Conservation (phyloP, 2,329 filamentous ascomycete genomes). For the Alternaria viburni region DNA sequence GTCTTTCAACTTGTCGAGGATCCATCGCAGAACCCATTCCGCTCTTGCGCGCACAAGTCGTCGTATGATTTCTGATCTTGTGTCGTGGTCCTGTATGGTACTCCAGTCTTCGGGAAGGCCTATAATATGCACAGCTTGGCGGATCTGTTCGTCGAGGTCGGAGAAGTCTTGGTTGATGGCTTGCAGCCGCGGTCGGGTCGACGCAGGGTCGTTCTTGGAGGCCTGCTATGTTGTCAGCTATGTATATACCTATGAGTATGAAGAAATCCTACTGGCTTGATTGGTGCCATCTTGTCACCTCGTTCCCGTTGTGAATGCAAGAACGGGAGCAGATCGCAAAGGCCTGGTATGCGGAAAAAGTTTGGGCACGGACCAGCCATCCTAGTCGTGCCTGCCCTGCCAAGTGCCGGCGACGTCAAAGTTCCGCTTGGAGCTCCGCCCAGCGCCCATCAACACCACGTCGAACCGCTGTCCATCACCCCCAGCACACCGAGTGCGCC, state of each 20-base stretch:
- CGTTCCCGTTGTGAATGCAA: conserved; percentile 8
- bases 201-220: conserved; percentile 19
- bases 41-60: conserved; percentile 51
- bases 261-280: conserved; percentile 16
- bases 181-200: conserved; percentile 48
- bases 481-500: conserved; percentile 23
- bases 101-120: conserved; percentile 44
- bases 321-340: conserved; percentile 1
- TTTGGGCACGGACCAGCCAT: conserved; percentile 21
- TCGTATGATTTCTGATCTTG: conserved; percentile 13
- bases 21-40: conserved; percentile 72
- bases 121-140: conserved; percentile 50
- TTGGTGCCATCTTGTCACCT: conserved; percentile 32
- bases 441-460: conserved; percentile 33
- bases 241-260: not conserved
- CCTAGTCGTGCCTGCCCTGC: conserved; percentile 26
- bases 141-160: conserved; percentile 47
- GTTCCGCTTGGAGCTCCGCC: conserved; percentile 28
- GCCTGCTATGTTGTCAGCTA: conserved; percentile 14
- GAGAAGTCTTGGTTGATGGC: conserved; percentile 48
- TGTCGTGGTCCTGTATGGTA: conserved; percentile 10
- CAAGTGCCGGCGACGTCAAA: conserved; percentile 35
- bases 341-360: conserved; percentile 23
- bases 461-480: conserved; percentile 13
- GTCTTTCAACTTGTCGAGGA: conserved; percentile 65